Evolutionary conservation across 1,139 yeast species (phyloP), one percentile per base, ranked within the genome.

Genomic region (Yamadazyma diospyri): DNA sequence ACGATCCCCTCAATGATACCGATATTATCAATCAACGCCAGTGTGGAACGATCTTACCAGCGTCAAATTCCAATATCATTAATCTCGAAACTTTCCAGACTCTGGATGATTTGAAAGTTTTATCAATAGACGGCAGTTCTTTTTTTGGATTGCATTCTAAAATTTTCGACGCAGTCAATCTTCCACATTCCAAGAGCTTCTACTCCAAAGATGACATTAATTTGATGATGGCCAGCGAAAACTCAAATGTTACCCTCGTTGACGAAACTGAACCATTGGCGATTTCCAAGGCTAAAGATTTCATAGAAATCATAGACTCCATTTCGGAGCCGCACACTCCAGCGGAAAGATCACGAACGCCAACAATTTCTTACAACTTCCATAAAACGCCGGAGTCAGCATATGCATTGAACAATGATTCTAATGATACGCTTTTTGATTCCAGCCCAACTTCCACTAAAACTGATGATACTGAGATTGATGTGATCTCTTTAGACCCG

Each of bases 31-130:
- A 50, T 34, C 71, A 70, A 44, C 59, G 78, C 46, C 80, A 76
- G 51, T 76, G 82, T 52, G 83, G 82, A n/a, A 76, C 81, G 0
- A 41, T 66, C 7, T 64, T 77, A 20, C 80, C 81, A 2, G 81
- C 81, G 1, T 73, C 80, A 23, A 72, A 73, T 46, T 65, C 71
- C 22, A 61, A 63, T 27, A 70, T 77, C 13, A 59, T 72, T 15
- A 64, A 61, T 25, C 63, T 69, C 63, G 55, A 61, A 26, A 59
- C 69, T 1, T 48, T 75, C 28, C 53, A 51, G 19, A 47, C 53
- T 16, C 39, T 47, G 16, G 52, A 52, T 16, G 66, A 61, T 29
- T 47, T 60, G 34, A 65, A 61, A 43, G 57, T 76, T 3, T 46
- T 76, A 20, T 72, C 78, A 24, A 68, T 77, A 29, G 82, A 77